A percentile compares a stretch with the other conserved stretches of the same genome.
These are phyloP conservation scores for Diaporthe citrichinensis DNA, from an alignment of 2,329 filamentous ascomycete genomes.

Conservation along the genomic window DNA sequence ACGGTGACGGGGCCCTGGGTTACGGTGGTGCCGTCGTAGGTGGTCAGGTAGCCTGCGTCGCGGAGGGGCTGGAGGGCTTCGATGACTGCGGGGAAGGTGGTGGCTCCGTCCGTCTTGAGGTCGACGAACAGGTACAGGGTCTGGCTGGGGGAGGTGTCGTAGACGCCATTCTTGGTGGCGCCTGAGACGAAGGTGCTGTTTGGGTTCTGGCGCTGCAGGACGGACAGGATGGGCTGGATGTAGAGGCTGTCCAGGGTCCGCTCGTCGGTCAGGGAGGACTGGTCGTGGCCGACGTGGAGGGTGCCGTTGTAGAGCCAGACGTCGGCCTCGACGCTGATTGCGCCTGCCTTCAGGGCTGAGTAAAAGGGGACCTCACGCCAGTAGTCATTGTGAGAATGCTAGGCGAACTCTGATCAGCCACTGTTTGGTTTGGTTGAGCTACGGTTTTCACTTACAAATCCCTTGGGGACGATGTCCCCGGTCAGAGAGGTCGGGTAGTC, in stretches of 20 bases:
- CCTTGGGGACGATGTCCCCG: constrained; percentile 66
- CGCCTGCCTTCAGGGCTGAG: constrained; percentile 71
- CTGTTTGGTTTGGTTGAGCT: background rate
- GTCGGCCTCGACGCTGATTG: constrained; percentile 77
- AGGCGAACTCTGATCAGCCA: background rate
- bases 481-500: constrained; percentile 68
- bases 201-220: constrained; percentile 68
- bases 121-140: constrained; percentile 75
- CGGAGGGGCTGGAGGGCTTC: constrained; percentile 70
- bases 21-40: constrained; percentile 62
- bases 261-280: constrained; percentile 63
- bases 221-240: constrained; percentile 70
- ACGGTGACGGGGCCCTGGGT: constrained; percentile 72
- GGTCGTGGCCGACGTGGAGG: constrained; percentile 75
- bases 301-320: constrained; percentile 71
- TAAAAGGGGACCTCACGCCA: constrained; percentile 75
- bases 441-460: constrained; percentile 53
- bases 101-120: constrained; percentile 71
- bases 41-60: constrained; percentile 66
- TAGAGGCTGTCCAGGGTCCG: constrained; percentile 74
- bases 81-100: constrained; percentile 65
- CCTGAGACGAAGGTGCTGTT: constrained; percentile 59
- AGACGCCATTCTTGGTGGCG: constrained; percentile 65
- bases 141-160: constrained; percentile 62
- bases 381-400: constrained; percentile 79